Evolutionary conservation across 129 eudicot genomes (phyloP), one percentile per base, ranked within the genome.

Genomic region (Smallanthus sonchifolius): DNA sequence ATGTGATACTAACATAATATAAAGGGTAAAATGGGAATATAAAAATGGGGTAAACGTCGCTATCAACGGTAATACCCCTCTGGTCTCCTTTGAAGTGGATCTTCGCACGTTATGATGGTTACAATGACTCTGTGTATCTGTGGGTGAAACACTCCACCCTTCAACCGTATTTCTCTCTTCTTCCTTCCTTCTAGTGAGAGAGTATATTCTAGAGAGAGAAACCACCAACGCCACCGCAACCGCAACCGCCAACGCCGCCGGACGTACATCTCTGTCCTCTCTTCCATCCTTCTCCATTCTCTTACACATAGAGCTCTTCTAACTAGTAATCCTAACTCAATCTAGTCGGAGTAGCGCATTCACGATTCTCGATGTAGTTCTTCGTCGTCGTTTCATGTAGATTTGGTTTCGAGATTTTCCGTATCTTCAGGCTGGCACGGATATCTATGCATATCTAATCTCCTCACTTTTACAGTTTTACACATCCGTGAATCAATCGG

Each of bases 31-130:
- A 55, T 3, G 36, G 63, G 63, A 56, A 56, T 56, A 13, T 39
- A 77, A 70, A 36, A 72, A 16, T 9, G 38, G 28, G 85, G 79
- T 55, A 69, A 73, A 48, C 20, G 85, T 87, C 88, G 32, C 60
- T 19, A 80, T 83, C 87, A 84, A 34, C 42, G 48, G 80, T 45
- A 38, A 73, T 77, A 78, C 84, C 87, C 84, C 69, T 75, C 68
- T 76, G 87, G 96, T 88, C 92, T 86, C 97, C 92, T 81, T 86
- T 43, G 75, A 78, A 83, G 88, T 78, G 84, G 96, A 91, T 88
- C 90, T 84, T 91, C 87, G 79, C 97, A 86, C 90, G 92, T 84
- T 88, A 86, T 82, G 74, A 77, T 61, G 14, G 67, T 61, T 61
- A 61, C 67, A 14, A 61, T 7, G 40, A 32, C 67, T 30, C 7